phyloP scores from a whole-genome alignment of 768 basidiomycete species.

The Mycena belliarum region DNA sequence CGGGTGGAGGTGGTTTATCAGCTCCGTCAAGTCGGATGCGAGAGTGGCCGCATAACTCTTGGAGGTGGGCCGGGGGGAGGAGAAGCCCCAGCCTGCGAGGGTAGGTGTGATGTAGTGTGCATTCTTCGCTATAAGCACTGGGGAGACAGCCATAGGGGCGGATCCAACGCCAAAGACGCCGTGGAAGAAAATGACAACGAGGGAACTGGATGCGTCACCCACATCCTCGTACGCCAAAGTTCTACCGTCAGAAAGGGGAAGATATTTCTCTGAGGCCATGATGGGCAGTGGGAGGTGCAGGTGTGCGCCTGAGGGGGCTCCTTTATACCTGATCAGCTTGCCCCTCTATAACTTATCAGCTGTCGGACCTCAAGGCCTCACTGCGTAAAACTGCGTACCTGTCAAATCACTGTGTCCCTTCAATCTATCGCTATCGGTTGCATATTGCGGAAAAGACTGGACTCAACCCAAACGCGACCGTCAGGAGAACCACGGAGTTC shows the following conservation, averaged over 20 bases:
- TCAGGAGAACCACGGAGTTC: no score
- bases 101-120: constrained; percentile 54
- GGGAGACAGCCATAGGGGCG: constrained; percentile 33
- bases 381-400: background rate
- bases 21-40: constrained; percentile 36
- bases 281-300: background rate
- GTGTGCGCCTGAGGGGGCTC: background rate
- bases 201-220: constrained; percentile 50
- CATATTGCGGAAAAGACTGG: no score
- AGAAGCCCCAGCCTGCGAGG: constrained; percentile 50
- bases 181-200: constrained; percentile 55
- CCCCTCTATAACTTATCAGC: background rate
- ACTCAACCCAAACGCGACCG: no score
- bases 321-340: no score
- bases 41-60: constrained; percentile 36
- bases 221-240: constrained; percentile 55
- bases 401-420: background rate
- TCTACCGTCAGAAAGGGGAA: constrained; percentile 44
- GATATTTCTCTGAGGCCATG: constrained; percentile 34
- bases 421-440: no score
- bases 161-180: constrained; percentile 56
- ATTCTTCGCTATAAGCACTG: constrained; percentile 37
- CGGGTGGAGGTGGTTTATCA: constrained; percentile 44
- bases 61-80: constrained; percentile 35
- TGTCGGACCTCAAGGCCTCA: background rate